A percentile compares a stretch with the other conserved stretches of the same genome.
Evolutionary conservation across 345 rosid genomes (phyloP).

Genomic region (Moricandia arvensis): DNA sequence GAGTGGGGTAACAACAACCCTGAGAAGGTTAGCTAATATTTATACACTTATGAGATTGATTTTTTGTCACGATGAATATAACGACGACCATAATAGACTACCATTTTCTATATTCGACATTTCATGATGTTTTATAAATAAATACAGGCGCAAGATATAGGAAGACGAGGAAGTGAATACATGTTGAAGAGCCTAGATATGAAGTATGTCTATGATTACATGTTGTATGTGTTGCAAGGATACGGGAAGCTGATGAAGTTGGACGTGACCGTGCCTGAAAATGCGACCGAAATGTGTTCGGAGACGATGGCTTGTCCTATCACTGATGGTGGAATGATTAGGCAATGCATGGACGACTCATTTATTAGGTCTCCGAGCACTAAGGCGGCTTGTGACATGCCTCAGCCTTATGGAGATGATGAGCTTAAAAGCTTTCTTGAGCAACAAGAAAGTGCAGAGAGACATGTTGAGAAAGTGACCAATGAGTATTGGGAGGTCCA

Average conservation of each 20-base stretch:
- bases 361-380: slow-evolving; percentile 46
- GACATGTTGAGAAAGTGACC: neutral
- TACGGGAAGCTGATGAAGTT: slow-evolving; percentile 54
- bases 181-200: slow-evolving; percentile 44
- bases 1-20: slow-evolving; percentile 40
- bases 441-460: neutral
- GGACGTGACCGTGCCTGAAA: slow-evolving; percentile 42
- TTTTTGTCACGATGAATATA: neutral
- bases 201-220: slow-evolving; percentile 58
- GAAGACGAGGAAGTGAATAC: slow-evolving; percentile 46
- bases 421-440: slow-evolving; percentile 14
- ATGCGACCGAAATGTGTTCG: slow-evolving; percentile 41
- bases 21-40: slow-evolving; percentile 1
- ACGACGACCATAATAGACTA: neutral
- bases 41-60: neutral
- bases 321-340: slow-evolving; percentile 35
- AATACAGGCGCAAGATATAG: slow-evolving; percentile 52
- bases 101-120: no score
- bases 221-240: slow-evolving; percentile 49
- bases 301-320: slow-evolving; percentile 46
- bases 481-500: neutral
- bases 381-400: slow-evolving; percentile 48
- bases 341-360: slow-evolving; percentile 50
- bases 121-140: no score
- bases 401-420: slow-evolving; percentile 35